A percentile compares a stretch with the other conserved stretches of the same genome.
Evolutionary conservation across 2,329 filamentous ascomycete genomes (phyloP).

Genomic region (Neurospora crassa): DNA sequence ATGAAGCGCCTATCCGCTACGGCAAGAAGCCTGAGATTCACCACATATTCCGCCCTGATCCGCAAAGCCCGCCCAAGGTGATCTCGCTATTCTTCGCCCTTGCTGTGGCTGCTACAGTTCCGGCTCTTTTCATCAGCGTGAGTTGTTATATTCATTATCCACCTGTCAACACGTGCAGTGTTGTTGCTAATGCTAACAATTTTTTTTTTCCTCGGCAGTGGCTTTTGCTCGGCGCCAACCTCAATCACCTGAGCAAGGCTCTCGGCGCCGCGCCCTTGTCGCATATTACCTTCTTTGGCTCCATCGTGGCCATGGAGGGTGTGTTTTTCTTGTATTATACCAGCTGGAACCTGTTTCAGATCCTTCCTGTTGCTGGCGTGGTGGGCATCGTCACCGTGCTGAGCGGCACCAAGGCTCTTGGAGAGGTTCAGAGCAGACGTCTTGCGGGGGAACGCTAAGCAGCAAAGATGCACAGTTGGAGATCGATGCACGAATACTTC

Average conservation of each 20-base stretch:
- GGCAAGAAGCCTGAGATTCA: conserved; percentile 76
- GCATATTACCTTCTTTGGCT: conserved; percentile 78
- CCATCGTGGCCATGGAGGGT: conserved; percentile 76
- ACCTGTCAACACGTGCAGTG: background rate
- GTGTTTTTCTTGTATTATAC: conserved; percentile 95
- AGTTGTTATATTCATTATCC: conserved; percentile 20
- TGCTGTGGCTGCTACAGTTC: conserved; percentile 64
- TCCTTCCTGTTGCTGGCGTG: conserved; percentile 60
- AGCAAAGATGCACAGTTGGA: background rate
- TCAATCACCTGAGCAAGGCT: conserved; percentile 67
- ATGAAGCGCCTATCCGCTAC: conserved; percentile 68
- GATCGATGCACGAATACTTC: background rate
- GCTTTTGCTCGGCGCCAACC: conserved; percentile 72
- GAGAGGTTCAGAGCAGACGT: conserved; percentile 84
- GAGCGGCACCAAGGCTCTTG: conserved; percentile 80
- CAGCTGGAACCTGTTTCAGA: conserved; percentile 85
- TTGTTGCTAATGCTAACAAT: background rate
- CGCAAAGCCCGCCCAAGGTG: conserved; percentile 69
- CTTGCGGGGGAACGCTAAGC: conserved; percentile 58
- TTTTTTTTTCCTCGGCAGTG: conserved; percentile 44
- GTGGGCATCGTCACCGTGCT: conserved; percentile 67
- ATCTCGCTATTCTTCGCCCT: conserved; percentile 70
- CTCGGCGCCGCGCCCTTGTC: conserved; percentile 67
- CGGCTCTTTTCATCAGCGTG: conserved; percentile 62
- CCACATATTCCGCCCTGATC: conserved; percentile 78